Conservation (phyloP, 768 basidiomycete genomes). For the Ramaria rubella region DNA sequence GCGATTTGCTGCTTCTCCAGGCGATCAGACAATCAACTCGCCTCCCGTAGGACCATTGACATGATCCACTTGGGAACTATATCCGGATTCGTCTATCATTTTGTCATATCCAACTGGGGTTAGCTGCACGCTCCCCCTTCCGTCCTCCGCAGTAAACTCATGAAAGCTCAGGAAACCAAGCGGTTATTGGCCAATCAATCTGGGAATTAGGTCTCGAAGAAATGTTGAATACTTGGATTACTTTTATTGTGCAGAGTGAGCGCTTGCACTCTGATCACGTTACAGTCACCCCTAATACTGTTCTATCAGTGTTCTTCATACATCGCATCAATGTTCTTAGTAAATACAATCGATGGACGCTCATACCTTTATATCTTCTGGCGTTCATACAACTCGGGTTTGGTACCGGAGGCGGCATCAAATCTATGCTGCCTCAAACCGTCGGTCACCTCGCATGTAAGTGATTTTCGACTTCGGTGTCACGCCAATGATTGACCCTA, state of each 20-base stretch:
- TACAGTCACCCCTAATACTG: neutral
- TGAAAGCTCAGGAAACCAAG: neutral
- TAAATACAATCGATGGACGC: neutral
- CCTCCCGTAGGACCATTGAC: constrained; percentile 1
- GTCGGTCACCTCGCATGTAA: constrained; percentile 6
- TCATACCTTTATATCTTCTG: neutral
- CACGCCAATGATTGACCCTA: neutral
- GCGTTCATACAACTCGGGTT: constrained; percentile 6
- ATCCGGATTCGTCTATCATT: constrained; percentile 6
- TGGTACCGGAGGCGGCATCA: constrained; percentile 3
- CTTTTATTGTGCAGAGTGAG: constrained; percentile 6
- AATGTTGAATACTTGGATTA: constrained; percentile 9
- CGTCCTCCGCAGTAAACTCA: neutral
- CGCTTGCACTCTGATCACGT: neutral
- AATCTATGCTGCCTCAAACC: constrained; percentile 5
- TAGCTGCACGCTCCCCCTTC: neutral
- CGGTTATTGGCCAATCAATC: constrained; percentile 5
- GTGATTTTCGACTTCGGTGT: neutral
- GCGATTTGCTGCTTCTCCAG: neutral
- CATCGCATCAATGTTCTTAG: constrained; percentile 1
- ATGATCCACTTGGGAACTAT: neutral
- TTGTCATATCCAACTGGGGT: constrained; percentile 7
- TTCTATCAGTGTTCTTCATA: constrained; percentile 3
- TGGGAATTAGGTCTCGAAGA: constrained; percentile 4
- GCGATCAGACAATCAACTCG: neutral